These are phyloP conservation scores for Phoenix roebelenii DNA, from an alignment of 176 grass and related monocot species.

Conservation along the genomic window DNA sequence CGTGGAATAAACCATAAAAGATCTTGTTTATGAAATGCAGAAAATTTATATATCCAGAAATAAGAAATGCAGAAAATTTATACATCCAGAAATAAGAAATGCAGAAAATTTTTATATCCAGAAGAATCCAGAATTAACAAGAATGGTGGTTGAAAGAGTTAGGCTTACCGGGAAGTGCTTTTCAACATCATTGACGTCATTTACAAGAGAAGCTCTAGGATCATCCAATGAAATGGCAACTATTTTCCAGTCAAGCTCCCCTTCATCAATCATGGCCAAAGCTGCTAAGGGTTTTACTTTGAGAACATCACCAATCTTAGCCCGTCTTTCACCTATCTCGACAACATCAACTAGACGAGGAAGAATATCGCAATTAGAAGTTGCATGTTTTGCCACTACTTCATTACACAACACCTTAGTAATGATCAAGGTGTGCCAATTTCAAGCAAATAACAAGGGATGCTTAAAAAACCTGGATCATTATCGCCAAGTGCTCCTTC, in stretches of 20 bases:
- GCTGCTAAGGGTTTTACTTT: slow-evolving; percentile 95
- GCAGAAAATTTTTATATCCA: neutral
- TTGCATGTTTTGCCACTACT: neutral
- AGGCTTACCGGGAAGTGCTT: slow-evolving; percentile 85
- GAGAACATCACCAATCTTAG: slow-evolving; percentile 78
- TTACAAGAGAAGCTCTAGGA: slow-evolving; percentile 91
- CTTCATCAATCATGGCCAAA: slow-evolving; percentile 99
- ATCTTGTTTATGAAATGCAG: too few species aligned
- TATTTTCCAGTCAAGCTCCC: slow-evolving; percentile 98
- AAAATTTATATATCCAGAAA: neutral
- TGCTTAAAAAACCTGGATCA: slow-evolving; percentile 59
- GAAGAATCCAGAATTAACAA: slow-evolving; percentile 10
- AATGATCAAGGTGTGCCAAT: neutral
- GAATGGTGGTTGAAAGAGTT: slow-evolving; percentile 2
- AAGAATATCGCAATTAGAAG: slow-evolving; percentile 10
- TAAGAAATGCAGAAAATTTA: too few species aligned
- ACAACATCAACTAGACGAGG: slow-evolving; percentile 84
- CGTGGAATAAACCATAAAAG: too few species aligned
- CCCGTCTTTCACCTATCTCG: slow-evolving; percentile 83
- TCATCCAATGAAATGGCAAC: slow-evolving; percentile 95
- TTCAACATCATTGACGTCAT: slow-evolving; percentile 88
- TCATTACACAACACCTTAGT: too few species aligned
- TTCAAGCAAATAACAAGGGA: slow-evolving; percentile 4
- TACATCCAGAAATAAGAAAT: too few species aligned
- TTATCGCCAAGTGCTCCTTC: slow-evolving; percentile 97